phyloP scores from a whole-genome alignment of 371 early-diverging fungal species.

The Zopfochytrium polystomum region DNA sequence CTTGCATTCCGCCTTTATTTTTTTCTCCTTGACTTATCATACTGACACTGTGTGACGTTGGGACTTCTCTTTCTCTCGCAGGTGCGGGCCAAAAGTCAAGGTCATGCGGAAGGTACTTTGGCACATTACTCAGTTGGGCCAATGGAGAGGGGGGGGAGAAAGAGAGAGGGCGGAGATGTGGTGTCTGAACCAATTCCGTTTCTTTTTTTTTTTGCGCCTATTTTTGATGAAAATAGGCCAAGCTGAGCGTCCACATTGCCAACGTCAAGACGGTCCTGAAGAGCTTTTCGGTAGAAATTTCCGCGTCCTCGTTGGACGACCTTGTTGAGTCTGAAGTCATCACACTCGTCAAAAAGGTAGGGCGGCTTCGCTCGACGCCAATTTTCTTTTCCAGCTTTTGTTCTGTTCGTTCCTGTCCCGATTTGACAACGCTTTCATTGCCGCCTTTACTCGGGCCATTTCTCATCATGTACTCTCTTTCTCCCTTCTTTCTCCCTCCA shows the following conservation, averaged over 20 bases:
- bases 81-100: neutral
- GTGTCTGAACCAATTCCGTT: no score
- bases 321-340: constrained; percentile 36
- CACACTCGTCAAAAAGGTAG: constrained; percentile 43
- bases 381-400: neutral
- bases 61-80: neutral
- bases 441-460: neutral
- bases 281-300: constrained; percentile 70
- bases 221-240: constrained; percentile 61
- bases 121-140: no score
- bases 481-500: neutral
- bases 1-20: no score
- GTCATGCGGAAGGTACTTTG: constrained; percentile 76
- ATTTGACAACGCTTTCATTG: neutral
- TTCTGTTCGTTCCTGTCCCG: no score
- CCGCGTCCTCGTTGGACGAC: constrained; percentile 56
- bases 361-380: neutral
- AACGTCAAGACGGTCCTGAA: constrained; percentile 73
- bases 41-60: no score
- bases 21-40: no score
- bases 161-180: no score
- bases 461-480: neutral
- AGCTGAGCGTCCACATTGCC: constrained; percentile 74
- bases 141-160: no score
- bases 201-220: no score